These are phyloP conservation scores for Vitis riparia DNA, from an alignment of 164 flowering plant species.

Conservation along the genomic window DNA sequence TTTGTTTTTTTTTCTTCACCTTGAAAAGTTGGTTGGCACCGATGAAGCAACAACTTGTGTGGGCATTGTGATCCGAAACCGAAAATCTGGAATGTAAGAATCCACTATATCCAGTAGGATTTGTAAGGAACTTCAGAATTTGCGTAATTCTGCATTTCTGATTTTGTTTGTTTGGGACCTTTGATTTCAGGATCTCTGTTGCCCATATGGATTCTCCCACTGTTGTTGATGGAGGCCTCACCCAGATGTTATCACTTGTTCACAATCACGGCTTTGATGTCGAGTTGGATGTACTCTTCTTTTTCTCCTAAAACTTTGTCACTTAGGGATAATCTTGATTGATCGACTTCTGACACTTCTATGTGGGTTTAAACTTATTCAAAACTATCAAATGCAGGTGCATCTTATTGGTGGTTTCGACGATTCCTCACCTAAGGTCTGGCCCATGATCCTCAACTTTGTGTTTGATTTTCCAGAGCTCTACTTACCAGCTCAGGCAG, in stretches of 20 bases:
- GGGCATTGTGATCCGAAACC: constrained; percentile 77
- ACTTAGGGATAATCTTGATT: not conserved
- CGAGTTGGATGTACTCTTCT: constrained; percentile 56
- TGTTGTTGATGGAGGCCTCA: constrained; percentile 64
- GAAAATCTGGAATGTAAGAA: constrained; percentile 72
- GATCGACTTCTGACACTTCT: not conserved
- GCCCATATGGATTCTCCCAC: constrained; percentile 84
- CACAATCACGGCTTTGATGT: constrained; percentile 38
- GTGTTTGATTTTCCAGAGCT: constrained; percentile 20
- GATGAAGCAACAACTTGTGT: constrained; percentile 99
- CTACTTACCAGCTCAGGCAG: constrained; percentile 17
- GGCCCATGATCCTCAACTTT: constrained; percentile 30
- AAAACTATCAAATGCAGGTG: constrained; percentile 57
- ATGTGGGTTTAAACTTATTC: constrained; percentile 1
- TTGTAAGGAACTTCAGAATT: too few species aligned
- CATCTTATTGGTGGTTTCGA: constrained; percentile 88
- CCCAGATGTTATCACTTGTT: constrained; percentile 65
- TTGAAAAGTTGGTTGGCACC: constrained; percentile 71
- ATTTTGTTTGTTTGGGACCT: not conserved
- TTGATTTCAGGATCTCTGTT: constrained; percentile 71
- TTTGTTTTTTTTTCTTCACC: not conserved
- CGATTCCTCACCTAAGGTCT: constrained; percentile 55
- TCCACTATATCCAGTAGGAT: not conserved
- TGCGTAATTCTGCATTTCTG: not conserved
- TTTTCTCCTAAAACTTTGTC: not conserved